These are phyloP conservation scores for Cicer pinnatifidum DNA, from an alignment of 306 rosid genomes.

Conservation along the genomic window DNA sequence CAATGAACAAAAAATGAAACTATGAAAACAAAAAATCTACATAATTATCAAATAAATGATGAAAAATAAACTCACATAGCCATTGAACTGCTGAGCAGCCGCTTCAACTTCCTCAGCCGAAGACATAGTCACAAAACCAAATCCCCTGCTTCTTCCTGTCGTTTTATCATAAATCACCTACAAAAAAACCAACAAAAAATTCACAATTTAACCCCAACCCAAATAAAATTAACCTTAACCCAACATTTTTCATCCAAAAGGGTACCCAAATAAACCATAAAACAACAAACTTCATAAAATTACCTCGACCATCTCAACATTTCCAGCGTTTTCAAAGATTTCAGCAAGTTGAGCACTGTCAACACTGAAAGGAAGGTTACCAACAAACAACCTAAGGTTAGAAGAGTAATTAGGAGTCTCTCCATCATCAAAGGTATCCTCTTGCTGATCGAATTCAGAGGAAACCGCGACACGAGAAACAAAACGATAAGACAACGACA, in stretches of 20 bases:
- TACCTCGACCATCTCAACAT: slow-evolving; percentile 92
- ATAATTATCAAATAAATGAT: background rate
- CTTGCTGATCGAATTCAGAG: slow-evolving; percentile 77
- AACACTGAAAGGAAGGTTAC: slow-evolving; percentile 77
- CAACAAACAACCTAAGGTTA: slow-evolving; percentile 78
- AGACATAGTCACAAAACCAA: slow-evolving; percentile 97
- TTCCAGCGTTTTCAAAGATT: slow-evolving; percentile 72
- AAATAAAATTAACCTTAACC: background rate
- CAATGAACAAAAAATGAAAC: background rate
- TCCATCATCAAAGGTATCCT: slow-evolving; percentile 51
- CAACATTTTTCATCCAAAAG: background rate
- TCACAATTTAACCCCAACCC: background rate
- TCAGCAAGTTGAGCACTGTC: slow-evolving; percentile 94
- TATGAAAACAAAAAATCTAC: background rate
- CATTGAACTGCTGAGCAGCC: slow-evolving; percentile 83
- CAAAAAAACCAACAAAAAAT: slow-evolving; percentile 1
- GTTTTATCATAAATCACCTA: slow-evolving; percentile 86
- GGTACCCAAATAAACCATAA: background rate
- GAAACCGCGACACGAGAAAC: slow-evolving; percentile 63
- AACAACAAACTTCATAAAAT: slow-evolving; percentile 1
- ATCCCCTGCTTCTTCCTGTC: slow-evolving; percentile 94
- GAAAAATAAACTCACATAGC: slow-evolving; percentile 68
- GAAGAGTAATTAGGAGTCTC: slow-evolving; percentile 51
- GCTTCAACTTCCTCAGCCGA: slow-evolving; percentile 67
- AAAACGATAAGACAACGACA: slow-evolving; percentile 52